Evolutionary conservation across 2,329 filamentous ascomycete species (phyloP).

Genomic region (Microdochium bolleyi): DNA sequence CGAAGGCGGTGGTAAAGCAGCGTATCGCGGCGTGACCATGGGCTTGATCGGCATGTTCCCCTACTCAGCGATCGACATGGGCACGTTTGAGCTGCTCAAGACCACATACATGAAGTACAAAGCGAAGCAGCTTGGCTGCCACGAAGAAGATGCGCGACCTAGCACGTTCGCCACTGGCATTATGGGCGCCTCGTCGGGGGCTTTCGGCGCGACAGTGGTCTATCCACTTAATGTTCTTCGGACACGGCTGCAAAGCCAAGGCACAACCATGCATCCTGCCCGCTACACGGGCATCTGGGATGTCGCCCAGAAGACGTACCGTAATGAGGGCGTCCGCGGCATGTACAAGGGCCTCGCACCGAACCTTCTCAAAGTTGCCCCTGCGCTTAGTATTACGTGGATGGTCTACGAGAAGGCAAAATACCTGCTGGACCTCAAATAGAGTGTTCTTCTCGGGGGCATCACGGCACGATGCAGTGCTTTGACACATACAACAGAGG

Average conservation of each 20-base stretch:
- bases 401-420: slow-evolving; percentile 91
- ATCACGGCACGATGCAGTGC: neutral
- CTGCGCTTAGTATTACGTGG: slow-evolving; percentile 91
- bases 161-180: slow-evolving; percentile 78
- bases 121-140: slow-evolving; percentile 58
- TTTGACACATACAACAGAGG: neutral
- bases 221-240: slow-evolving; percentile 92
- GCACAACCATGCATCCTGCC: slow-evolving; percentile 81
- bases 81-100: slow-evolving; percentile 91
- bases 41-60: slow-evolving; percentile 95
- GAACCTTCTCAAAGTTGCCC: slow-evolving; percentile 92
- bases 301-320: slow-evolving; percentile 74
- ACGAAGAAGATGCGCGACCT: slow-evolving; percentile 76
- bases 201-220: slow-evolving; percentile 85
- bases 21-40: slow-evolving; percentile 90
- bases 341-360: slow-evolving; percentile 93
- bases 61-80: slow-evolving; percentile 93
- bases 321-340: slow-evolving; percentile 74
- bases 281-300: slow-evolving; percentile 90
- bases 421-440: slow-evolving; percentile 52
- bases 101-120: slow-evolving; percentile 61
- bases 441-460: slow-evolving; percentile 3
- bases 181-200: slow-evolving; percentile 86
- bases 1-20: slow-evolving; percentile 64
- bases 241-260: slow-evolving; percentile 88